Evolutionary conservation across 768 basidiomycete species (phyloP), one percentile per base, ranked within the genome.

Genomic region (Phanerodontia chrysosporium): DNA sequence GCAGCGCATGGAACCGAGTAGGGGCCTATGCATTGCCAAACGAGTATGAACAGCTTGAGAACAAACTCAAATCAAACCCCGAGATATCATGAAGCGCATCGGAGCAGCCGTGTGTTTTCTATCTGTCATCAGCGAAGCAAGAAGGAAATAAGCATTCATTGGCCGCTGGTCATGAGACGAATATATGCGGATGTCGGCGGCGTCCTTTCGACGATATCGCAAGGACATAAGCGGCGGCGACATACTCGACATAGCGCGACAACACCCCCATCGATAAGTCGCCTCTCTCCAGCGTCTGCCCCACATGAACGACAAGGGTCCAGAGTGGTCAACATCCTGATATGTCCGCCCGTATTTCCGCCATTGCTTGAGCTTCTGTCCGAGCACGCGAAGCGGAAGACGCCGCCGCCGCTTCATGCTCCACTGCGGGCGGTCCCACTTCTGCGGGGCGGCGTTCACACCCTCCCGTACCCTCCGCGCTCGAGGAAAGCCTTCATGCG

Each of bases 401-500:
- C 14, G 48, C 36, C 52, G 30, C 49, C 14, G 22, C 36, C 27
- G 14, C 49, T 44, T 45, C 44, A 42, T 48, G 6, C 42, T 24
- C 24, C 18, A 28, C 22, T 3, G 24, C 18, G 51, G 42, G 27
- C 24, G 7, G 22, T n/a, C 44, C 29, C 3, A 22, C 35, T 28
- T 18, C 24, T 46, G 42, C 18, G 64, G 52, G 21, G 52, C 8
- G 6, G 52, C 36, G 52, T 28, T 53, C 65, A 86, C 8, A 87
- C 78, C 57, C 66, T 84, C 76, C 76, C 82, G 61, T 89, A 79
- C 16, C 75, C 77, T 42, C 83, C 85, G 62, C 81, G 76, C 61
- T 74, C 76, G 61, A 89, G 75, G 63, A 87, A 87, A 1, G 53
- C 62, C 58, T 75, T 76, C 69, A 88, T 73, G 51, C 79, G 78